Conservation (phyloP, 176 grass and related monocot genomes). For the Elymus sibiricus region DNA sequence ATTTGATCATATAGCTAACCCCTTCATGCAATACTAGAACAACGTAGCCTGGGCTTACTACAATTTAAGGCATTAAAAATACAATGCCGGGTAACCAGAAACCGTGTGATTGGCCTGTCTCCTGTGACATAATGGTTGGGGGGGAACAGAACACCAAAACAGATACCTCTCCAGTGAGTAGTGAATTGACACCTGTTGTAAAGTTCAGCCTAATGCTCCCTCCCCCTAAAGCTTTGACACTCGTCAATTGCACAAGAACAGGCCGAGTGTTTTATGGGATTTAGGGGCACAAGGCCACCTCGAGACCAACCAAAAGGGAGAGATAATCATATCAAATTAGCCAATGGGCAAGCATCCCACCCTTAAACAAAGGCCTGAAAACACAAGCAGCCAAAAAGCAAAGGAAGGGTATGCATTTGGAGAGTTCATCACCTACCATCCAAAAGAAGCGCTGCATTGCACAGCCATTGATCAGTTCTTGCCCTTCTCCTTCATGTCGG, state of each 20-base stretch:
- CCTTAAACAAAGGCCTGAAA: constrained; percentile 30
- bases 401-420: constrained; percentile 4
- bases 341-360: constrained; percentile 22
- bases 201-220: constrained; percentile 35
- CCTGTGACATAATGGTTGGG: constrained; percentile 38
- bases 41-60: constrained; percentile 50
- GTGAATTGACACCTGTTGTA: constrained; percentile 58
- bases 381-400: constrained; percentile 53
- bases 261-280: constrained; percentile 42
- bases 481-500: constrained; percentile 78
- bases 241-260: constrained; percentile 51
- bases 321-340: constrained; percentile 49
- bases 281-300: constrained; percentile 53
- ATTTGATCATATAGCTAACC: constrained; percentile 24
- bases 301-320: constrained; percentile 47
- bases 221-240: constrained; percentile 46
- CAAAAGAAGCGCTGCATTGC: background rate
- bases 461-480: constrained; percentile 56
- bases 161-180: constrained; percentile 41
- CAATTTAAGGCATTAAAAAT: constrained; percentile 68
- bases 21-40: constrained; percentile 43
- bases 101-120: constrained; percentile 62
- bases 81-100: constrained; percentile 56
- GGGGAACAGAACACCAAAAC: constrained; percentile 41
- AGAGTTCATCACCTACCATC: constrained; percentile 33